Base-by-base conservation (phyloP, 2,329 filamentous ascomycete species). In the Diaporthe eres region DNA sequence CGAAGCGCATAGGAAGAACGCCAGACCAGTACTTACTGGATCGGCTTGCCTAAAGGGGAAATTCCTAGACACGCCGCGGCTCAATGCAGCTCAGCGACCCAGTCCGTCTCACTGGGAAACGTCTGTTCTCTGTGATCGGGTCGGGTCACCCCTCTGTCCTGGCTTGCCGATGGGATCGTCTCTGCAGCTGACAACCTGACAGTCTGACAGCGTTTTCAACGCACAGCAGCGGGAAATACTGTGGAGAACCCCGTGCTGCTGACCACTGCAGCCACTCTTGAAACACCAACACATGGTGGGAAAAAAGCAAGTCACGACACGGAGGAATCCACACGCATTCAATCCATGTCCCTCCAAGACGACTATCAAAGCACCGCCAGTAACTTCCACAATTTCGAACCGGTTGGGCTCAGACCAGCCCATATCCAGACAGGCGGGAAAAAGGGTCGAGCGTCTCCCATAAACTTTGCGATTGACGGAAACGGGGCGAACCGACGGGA, bases 401-500 rank as follows among this genome's bases (percentile, higher is more conserved):
- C 42, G 13, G 34, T 8, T 73, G 47, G 25, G 71, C 71, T 65
- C 58, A 49, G 58, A n/a, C 71, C 71, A 73, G 9, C 60, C 58
- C 51, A 55, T 73, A 55, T 47, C 71, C 71, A 73, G 71, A 61
- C 58, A 31, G 58, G 61, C 60, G 71, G 71, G 42, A 34, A 42
- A 42, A 65, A 65, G 71, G 58, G 61, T 55, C 71, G 71, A 73
- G 37, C 58, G 71, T 65, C 12, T 49, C 19, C 58, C 44, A 42
- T 31, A 65, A 65, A 55, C 44, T 60, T 63, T 55, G 47, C 63
- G 58, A 60, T 53, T 71, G 39, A 67, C 75, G 75, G 75, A 76
- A 37, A 60, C 75, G 75, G 75, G 75, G 75, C 75, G 75, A 76
- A 71, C 75, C 75, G 75, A 72, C 72, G 51, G 55, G 72, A 76